Evolutionary conservation across 805 yeast genomes (phyloP), one percentile per base, ranked within the genome.

Genomic region (Maudiozyma barnettii): DNA sequence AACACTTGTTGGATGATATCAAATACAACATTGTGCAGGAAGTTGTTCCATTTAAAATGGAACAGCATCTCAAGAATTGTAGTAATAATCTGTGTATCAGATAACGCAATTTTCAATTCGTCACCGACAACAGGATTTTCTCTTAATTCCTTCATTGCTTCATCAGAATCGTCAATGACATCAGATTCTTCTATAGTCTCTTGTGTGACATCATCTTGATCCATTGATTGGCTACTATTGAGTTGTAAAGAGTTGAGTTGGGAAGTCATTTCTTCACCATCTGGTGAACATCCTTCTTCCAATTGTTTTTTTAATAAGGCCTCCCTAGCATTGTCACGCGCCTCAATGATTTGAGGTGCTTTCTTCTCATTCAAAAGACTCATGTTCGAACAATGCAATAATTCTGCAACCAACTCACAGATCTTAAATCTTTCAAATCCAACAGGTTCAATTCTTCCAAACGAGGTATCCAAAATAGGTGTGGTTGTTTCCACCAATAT

Each of bases 371-470:
- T 93, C 49, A 93, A 74, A 26, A 93, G 71, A 2, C 85, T 86
- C 95, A 93, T 93, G 66, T 93, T 93, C 10, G 96, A 88, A 61
- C 99, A 93, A 66, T 93, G 99, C 45, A 93, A 71, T 41, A 93
- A 72, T 61, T 93, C 99, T 0, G 99, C 99, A 40, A 91, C 81
- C 39, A 93, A 73, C 67, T 93, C 99, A 56, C 96, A 84, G 18
- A 93, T 77, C 58, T 91, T 87, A 68, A 93, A 93, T 54, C 95
- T 75, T 57, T 93, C 96, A 65, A 93, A 87, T 1, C 99, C 99
- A 23, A 93, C 69, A 1, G 93, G 90, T 60, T 84, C 87, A 51
- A 85, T 81, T 18, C 68, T 67, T 61, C 76, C 69, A 74, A 72
- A 54, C 55, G 75, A 72, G 2, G 75, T 70, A 39, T 67, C 67